Evolutionary conservation across 768 basidiomycete genomes (phyloP).

Genomic region (Dacryopinax primogenitus): DNA sequence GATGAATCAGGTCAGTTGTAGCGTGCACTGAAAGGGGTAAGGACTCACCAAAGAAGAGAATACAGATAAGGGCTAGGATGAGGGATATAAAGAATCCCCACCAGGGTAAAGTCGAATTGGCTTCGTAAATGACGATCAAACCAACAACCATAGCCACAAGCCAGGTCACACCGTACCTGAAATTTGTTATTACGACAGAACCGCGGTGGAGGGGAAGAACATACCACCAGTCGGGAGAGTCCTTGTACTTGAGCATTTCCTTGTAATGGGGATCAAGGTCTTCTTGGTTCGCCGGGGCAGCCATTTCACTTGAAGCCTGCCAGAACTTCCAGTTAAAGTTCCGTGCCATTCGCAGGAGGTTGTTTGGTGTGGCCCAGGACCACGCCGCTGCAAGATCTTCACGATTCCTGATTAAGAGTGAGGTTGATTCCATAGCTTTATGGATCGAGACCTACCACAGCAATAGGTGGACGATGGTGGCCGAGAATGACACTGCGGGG

Average conservation of each 20-base stretch:
- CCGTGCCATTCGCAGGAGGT: constrained; percentile 26
- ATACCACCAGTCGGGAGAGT: constrained; percentile 31
- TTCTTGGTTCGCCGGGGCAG: constrained; percentile 21
- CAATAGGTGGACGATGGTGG: constrained; percentile 1
- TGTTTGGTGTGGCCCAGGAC: constrained; percentile 34
- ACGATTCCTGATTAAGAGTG: constrained; percentile 28
- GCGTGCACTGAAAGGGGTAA: not conserved
- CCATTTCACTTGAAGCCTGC: constrained; percentile 31
- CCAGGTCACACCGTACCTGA: constrained; percentile 39
- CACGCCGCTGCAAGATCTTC: constrained; percentile 38
- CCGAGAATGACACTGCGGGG: not conserved
- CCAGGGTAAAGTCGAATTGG: constrained; percentile 45
- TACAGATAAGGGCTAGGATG: constrained; percentile 37
- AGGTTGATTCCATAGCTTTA: not conserved
- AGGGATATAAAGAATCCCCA: constrained; percentile 45
- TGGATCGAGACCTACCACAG: not conserved
- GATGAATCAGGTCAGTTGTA: not conserved
- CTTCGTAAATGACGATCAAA: constrained; percentile 43
- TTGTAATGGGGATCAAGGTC: constrained; percentile 41
- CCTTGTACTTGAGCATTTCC: constrained; percentile 37
- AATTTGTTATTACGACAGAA: constrained; percentile 30
- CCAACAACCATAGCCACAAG: constrained; percentile 38
- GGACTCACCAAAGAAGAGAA: constrained; percentile 36
- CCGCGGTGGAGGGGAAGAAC: constrained; percentile 23
- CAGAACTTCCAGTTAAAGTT: constrained; percentile 34